Conservation (phyloP, 2,329 filamentous ascomycete species). For the Neodidymelliopsis sp. region DNA sequence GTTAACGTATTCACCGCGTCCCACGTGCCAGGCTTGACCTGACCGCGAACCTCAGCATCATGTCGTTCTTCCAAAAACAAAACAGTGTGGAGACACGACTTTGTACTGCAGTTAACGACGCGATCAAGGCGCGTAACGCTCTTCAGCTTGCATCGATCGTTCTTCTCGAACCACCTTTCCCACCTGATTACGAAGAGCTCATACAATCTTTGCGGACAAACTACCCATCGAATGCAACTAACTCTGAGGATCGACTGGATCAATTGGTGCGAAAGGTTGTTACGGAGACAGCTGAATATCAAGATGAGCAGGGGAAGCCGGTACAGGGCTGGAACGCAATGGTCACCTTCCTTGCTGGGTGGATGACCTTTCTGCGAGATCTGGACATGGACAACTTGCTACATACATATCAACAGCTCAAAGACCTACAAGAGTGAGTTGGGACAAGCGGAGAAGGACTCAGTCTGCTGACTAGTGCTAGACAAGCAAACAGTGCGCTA, state of each 20-base stretch:
- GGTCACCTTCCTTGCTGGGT: slow-evolving; percentile 79
- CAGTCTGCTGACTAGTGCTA: slow-evolving; percentile 17
- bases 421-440: slow-evolving; percentile 75
- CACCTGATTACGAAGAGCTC: slow-evolving; percentile 38
- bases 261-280: slow-evolving; percentile 33
- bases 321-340: slow-evolving; percentile 77
- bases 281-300: slow-evolving; percentile 58
- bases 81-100: slow-evolving; percentile 36
- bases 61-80: slow-evolving; percentile 32
- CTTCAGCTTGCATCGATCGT: slow-evolving; percentile 37
- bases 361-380: slow-evolving; percentile 81
- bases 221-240: slow-evolving; percentile 30
- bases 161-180: slow-evolving; percentile 40
- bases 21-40: slow-evolving; percentile 7
- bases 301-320: slow-evolving; percentile 64
- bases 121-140: slow-evolving; percentile 33
- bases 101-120: slow-evolving; percentile 38
- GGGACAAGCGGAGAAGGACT: not conserved
- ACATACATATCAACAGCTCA: slow-evolving; percentile 77
- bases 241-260: slow-evolving; percentile 34
- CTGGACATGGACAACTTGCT: slow-evolving; percentile 78
- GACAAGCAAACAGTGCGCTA: slow-evolving; percentile 83
- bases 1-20: not conserved
- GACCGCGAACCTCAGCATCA: slow-evolving; percentile 22
- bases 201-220: slow-evolving; percentile 34